Base-by-base conservation (phyloP, 2,329 filamentous ascomycete species). In the Plectosphaerella cucumerina region DNA sequence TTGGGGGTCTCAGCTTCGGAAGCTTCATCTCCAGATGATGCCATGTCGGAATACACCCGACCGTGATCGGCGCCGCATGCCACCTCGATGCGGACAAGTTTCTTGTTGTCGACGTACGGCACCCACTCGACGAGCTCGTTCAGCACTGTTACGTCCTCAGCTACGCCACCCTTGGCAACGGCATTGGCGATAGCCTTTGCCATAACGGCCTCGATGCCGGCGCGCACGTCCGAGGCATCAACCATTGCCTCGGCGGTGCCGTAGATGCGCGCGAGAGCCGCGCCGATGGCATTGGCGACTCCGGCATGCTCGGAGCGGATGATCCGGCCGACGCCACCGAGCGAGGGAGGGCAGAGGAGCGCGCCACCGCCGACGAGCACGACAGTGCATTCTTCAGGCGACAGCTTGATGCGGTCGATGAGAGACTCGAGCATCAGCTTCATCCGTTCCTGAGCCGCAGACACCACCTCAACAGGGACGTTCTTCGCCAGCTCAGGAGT, bases 281-380 rank as follows among this genome's bases (percentile, higher is more conserved):
- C 59, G 37, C 59, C 59, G 5, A 61, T 50, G 6, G 58, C 59
- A 42, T 60, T 61, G 4, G 59, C 59, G 9, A 60, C 58, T 3
- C 50, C 53, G 3, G 57, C 55, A 44, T 59, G 53, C 48, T 56
- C 49, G 2, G 59, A 55, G 2, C 57, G 47, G 18, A 59, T 50
- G 21, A 60, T 53, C 31, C 47, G 50, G 22, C 52, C 51, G 14
- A 60, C 59, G 1, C 58, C 58, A 2, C 54, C 48, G 4, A 61
- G 57, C 20, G 48, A 43, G 4, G 47, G 6, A 2, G 58, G 58
- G 33, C 58, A 60, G 15, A 59, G 48, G 1, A 58, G 50, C 4
- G 56, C 52, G n/a, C 57, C 59, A 12, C 57, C 59, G n/a, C 59
- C 59, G 3, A 61, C 58, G 10, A 61, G 47, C 12, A 61, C 54